phyloP scores from a whole-genome alignment of 2,329 filamentous ascomycete genomes.

The Fusarium pseudograminearum region DNA sequence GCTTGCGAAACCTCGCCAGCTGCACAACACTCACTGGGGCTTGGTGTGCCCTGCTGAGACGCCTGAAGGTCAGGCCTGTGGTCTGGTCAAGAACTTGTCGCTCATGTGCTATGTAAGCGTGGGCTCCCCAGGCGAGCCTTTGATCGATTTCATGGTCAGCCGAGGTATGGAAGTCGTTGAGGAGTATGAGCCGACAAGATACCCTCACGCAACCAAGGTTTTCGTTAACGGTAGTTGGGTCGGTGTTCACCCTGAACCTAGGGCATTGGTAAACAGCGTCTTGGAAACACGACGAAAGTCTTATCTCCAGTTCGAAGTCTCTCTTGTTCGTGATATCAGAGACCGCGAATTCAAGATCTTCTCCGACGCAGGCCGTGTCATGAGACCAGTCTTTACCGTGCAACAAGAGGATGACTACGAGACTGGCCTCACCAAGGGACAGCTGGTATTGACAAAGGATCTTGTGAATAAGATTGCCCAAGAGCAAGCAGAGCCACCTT shows the following conservation, averaged over 20 bases:
- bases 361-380: conserved; percentile 95
- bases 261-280: conserved; percentile 83
- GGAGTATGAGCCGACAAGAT: conserved; percentile 88
- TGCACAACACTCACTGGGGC: conserved; percentile 96
- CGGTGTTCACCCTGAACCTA: conserved; percentile 90
- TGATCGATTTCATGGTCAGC: conserved; percentile 86
- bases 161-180: conserved; percentile 96
- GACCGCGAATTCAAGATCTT: conserved; percentile 99
- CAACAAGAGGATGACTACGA: conserved; percentile 86
- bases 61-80: conserved; percentile 97
- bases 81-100: conserved; percentile 96
- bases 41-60: conserved; percentile 98
- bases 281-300: conserved; percentile 82
- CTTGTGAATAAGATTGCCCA: conserved; percentile 80
- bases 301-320: conserved; percentile 91
- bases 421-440: conserved; percentile 69
- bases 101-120: conserved; percentile 99
- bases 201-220: conserved; percentile 94
- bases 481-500: conserved; percentile 74
- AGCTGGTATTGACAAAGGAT: conserved; percentile 86
- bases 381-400: conserved; percentile 92
- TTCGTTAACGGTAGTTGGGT: conserved; percentile 99
- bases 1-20: conserved; percentile 95
- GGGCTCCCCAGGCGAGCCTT: conserved; percentile 91
- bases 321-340: conserved; percentile 93